phyloP scores from a whole-genome alignment of 139 green algal species.

The Chlorella sp. region DNA sequence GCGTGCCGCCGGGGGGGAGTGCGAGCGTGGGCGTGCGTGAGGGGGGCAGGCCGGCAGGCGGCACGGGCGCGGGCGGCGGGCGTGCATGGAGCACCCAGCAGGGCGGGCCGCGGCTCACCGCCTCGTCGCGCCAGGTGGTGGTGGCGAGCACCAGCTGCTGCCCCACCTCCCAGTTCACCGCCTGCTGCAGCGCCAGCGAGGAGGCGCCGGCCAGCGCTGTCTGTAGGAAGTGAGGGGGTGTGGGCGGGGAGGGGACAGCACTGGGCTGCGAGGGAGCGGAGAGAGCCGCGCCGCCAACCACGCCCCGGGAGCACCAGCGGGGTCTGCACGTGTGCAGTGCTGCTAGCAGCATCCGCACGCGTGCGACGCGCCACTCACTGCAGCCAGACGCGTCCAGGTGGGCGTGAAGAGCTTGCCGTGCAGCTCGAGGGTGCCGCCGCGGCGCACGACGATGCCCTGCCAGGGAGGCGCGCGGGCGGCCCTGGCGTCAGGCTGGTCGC shows the following conservation, averaged over 20 bases:
- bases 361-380: neutral
- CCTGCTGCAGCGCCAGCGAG: slow-evolving; percentile 33
- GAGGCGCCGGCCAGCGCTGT: slow-evolving; percentile 7
- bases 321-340: neutral
- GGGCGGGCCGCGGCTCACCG: no score
- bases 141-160: slow-evolving; percentile 56
- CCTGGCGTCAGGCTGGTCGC: no score
- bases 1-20: no score
- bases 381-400: slow-evolving; percentile 59
- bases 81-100: no score
- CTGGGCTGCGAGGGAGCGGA: neutral
- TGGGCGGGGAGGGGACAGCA: neutral
- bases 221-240: neutral
- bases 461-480: neutral
- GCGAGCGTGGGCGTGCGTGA: no score
- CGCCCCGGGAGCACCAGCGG: neutral
- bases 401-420: slow-evolving; percentile 50
- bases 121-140: slow-evolving; percentile 54
- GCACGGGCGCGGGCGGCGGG: no score
- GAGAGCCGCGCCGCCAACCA: neutral
- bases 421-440: slow-evolving; percentile 41
- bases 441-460: slow-evolving; percentile 29
- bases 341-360: neutral
- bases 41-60: no score
- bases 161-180: slow-evolving; percentile 44